phyloP scores from a whole-genome alignment of 768 basidiomycete genomes.

The Mycena pura region DNA sequence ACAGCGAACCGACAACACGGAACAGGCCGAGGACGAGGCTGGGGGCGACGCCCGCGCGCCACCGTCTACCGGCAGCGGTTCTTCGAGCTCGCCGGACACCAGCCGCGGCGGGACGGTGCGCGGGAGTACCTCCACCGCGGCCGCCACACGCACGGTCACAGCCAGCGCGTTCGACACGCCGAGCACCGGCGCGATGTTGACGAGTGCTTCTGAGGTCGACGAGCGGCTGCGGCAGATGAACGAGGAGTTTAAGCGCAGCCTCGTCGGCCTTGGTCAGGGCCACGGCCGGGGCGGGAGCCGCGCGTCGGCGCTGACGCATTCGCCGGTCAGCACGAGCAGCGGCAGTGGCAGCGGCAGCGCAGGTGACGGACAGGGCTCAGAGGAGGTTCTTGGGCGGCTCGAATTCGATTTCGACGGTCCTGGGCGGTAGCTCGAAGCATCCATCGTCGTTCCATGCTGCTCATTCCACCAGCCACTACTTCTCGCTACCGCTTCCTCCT shows the following conservation, averaged over 20 bases:
- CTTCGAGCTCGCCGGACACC: constrained; percentile 21
- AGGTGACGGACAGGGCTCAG: constrained; percentile 45
- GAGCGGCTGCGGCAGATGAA: constrained; percentile 71
- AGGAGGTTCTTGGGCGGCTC: constrained; percentile 64
- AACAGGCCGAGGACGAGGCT: no score
- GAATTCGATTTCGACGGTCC: constrained; percentile 41
- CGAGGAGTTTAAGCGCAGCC: constrained; percentile 66
- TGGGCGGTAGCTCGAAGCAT: constrained; percentile 4
- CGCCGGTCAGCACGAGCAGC: constrained; percentile 12
- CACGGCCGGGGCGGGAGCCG: constrained; percentile 17
- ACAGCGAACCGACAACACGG: no score
- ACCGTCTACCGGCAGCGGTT: constrained; percentile 2
- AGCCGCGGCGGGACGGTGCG: constrained; percentile 23
- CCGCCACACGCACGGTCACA: constrained; percentile 8
- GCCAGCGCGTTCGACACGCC: background rate
- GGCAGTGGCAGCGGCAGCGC: constrained; percentile 24
- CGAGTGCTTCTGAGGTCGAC: constrained; percentile 71
- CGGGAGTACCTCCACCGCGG: constrained; percentile 9
- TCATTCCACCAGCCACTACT: no score
- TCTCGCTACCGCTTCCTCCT: no score
- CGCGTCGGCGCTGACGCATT: background rate
- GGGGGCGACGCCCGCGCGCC: no score
- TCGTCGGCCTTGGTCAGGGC: constrained; percentile 62
- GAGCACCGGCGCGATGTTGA: constrained; percentile 58
- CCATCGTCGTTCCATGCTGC: no score